phyloP scores from a whole-genome alignment of 2,329 filamentous ascomycete genomes.

The Davidsoniella eucalypti region DNA sequence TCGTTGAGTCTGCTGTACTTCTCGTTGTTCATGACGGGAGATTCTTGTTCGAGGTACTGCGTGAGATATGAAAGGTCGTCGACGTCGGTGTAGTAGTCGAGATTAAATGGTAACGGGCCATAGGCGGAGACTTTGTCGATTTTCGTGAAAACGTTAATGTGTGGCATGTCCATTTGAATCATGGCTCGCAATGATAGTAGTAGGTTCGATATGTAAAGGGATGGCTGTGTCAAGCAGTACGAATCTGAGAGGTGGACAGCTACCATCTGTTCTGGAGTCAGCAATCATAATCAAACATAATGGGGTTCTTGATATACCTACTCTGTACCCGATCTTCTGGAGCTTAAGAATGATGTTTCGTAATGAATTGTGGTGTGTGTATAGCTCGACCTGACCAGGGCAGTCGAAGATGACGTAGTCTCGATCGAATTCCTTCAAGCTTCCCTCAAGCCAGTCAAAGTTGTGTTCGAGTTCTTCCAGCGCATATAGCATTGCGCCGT shows the following conservation, averaged over 20 bases:
- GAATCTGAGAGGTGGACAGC: slow-evolving; percentile 89
- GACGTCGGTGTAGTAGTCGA: slow-evolving; percentile 95
- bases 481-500: slow-evolving; percentile 82
- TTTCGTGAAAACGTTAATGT: slow-evolving; percentile 92
- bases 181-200: slow-evolving; percentile 87
- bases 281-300: slow-evolving; percentile 11
- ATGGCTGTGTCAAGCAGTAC: slow-evolving; percentile 82
- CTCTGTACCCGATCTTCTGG: slow-evolving; percentile 82
- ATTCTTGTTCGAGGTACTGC: slow-evolving; percentile 64
- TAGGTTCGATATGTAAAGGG: slow-evolving; percentile 85
- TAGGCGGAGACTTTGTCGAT: slow-evolving; percentile 87
- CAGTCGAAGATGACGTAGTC: slow-evolving; percentile 95
- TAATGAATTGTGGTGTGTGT: slow-evolving; percentile 84
- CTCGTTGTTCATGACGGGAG: slow-evolving; percentile 46
- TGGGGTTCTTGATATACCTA: slow-evolving; percentile 27
- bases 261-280: slow-evolving; percentile 49
- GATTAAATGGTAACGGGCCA: slow-evolving; percentile 76
- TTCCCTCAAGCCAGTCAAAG: slow-evolving; percentile 76
- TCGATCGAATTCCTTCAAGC: slow-evolving; percentile 63
- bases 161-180: slow-evolving; percentile 94
- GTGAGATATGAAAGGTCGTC: slow-evolving; percentile 79
- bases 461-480: slow-evolving; percentile 92
- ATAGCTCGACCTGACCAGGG: slow-evolving; percentile 90
- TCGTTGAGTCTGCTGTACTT: slow-evolving; percentile 78
- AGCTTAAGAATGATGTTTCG: slow-evolving; percentile 83